Conservation (phyloP, 441 rosid species). For the Mallotus repandus region DNA sequence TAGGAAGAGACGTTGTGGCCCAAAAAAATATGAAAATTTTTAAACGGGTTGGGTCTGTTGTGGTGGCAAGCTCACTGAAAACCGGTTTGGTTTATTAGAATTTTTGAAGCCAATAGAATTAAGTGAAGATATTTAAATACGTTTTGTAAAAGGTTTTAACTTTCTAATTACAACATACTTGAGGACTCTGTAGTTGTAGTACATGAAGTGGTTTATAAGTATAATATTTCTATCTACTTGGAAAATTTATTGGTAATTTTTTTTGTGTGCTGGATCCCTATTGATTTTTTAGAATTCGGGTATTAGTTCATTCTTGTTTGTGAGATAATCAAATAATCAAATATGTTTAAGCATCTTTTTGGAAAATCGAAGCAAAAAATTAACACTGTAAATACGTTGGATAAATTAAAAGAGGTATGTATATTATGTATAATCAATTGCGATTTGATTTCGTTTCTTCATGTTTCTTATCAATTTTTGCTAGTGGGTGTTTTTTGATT, state of each 20-base stretch:
- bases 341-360: slow-evolving; percentile 81
- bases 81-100: too few species aligned
- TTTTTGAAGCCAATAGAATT: too few species aligned
- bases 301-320: slow-evolving; percentile 15
- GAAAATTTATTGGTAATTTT: too few species aligned
- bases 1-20: too few species aligned
- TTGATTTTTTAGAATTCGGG: slow-evolving; percentile 26
- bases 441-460: neutral
- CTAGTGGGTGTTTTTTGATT: neutral
- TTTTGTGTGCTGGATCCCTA: slow-evolving; percentile 12
- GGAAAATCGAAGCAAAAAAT: slow-evolving; percentile 83
- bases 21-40: too few species aligned
- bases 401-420: slow-evolving; percentile 78
- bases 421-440: neutral
- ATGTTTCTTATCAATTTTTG: neutral
- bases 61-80: too few species aligned
- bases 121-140: too few species aligned
- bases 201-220: too few species aligned
- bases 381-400: slow-evolving; percentile 70
- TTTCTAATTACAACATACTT: slow-evolving; percentile 25
- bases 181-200: neutral
- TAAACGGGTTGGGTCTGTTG: too few species aligned
- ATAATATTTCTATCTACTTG: too few species aligned
- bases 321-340: slow-evolving; percentile 34
- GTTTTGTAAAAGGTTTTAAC: too few species aligned